Percentiles rank a stretch among this genome's conserved stretches.
Evolutionary conservation across 768 basidiomycete species (phyloP).

Genomic region (Hemileccinum impolitum): DNA sequence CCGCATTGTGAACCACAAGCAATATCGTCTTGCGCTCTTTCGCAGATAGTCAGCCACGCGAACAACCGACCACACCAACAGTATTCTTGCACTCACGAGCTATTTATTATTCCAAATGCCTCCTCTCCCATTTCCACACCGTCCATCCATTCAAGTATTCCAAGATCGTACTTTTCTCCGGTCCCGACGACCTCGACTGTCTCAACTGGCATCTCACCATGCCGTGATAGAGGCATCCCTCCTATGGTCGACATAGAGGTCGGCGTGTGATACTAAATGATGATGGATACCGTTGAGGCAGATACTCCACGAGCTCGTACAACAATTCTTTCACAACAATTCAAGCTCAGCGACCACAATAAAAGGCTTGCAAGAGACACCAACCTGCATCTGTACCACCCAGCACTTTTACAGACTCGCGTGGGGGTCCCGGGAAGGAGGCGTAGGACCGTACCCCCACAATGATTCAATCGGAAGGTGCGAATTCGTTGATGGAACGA

Average conservation of each 20-base stretch:
- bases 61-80: too few species aligned
- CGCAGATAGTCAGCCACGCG: background rate
- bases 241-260: slow-evolving; percentile 16
- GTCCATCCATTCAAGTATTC: slow-evolving; percentile 26
- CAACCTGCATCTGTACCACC: slow-evolving; percentile 34
- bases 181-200: slow-evolving; percentile 53
- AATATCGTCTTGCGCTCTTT: slow-evolving; percentile 55
- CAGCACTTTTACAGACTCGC: slow-evolving; percentile 34
- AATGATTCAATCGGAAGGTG: slow-evolving; percentile 48
- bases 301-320: slow-evolving; percentile 67
- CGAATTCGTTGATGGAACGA: slow-evolving; percentile 55
- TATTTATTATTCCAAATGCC: slow-evolving; percentile 59
- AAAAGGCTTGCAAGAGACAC: slow-evolving; percentile 1
- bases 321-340: slow-evolving; percentile 58
- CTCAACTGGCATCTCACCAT: slow-evolving; percentile 47
- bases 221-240: slow-evolving; percentile 35
- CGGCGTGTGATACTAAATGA: slow-evolving; percentile 51
- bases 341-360: background rate
- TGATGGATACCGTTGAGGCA: slow-evolving; percentile 61
- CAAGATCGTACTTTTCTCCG: slow-evolving; percentile 50
- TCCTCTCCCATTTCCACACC: slow-evolving; percentile 39
- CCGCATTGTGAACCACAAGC: too few species aligned
- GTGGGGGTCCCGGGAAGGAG: slow-evolving; percentile 44
- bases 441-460: slow-evolving; percentile 45
- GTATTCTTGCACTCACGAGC: slow-evolving; percentile 63